Conservation (phyloP, 2,329 filamentous ascomycete genomes). For the Verticillium zaregamsianum region DNA sequence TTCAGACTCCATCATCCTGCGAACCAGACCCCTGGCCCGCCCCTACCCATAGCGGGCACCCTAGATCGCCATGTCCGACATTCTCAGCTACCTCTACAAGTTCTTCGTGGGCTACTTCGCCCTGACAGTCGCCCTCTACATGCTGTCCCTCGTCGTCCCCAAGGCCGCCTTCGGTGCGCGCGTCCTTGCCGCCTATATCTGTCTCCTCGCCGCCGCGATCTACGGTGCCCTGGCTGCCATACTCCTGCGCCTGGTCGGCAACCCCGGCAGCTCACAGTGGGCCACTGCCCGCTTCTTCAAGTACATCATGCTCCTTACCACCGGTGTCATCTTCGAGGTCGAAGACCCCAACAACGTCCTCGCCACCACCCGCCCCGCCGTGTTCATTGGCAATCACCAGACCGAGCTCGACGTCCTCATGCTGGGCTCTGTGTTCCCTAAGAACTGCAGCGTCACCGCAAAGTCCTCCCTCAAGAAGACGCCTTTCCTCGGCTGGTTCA, state of each 20-base stretch:
- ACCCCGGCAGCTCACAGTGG: constrained; percentile 80
- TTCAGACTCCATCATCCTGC: background rate
- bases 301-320: constrained; percentile 67
- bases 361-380: constrained; percentile 67
- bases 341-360: constrained; percentile 63
- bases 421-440: constrained; percentile 84
- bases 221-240: constrained; percentile 77
- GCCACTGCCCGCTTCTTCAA: constrained; percentile 75
- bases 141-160: constrained; percentile 54
- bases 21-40: background rate
- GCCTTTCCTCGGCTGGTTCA: constrained; percentile 94
- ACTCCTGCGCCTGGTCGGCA: constrained; percentile 64
- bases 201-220: constrained; percentile 54
- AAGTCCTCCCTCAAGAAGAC: constrained; percentile 67
- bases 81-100: constrained; percentile 36
- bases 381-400: constrained; percentile 95
- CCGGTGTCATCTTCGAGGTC: constrained; percentile 74
- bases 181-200: constrained; percentile 60
- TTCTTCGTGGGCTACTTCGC: constrained; percentile 47
- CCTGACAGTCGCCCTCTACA: constrained; percentile 54
- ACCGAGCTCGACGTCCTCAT: constrained; percentile 92
- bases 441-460: constrained; percentile 87
- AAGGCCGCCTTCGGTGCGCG: constrained; percentile 66
- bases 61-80: constrained; percentile 25
- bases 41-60: background rate